Conservation (phyloP, 2,329 filamentous ascomycete species). For the Penicillium rolfsii region DNA sequence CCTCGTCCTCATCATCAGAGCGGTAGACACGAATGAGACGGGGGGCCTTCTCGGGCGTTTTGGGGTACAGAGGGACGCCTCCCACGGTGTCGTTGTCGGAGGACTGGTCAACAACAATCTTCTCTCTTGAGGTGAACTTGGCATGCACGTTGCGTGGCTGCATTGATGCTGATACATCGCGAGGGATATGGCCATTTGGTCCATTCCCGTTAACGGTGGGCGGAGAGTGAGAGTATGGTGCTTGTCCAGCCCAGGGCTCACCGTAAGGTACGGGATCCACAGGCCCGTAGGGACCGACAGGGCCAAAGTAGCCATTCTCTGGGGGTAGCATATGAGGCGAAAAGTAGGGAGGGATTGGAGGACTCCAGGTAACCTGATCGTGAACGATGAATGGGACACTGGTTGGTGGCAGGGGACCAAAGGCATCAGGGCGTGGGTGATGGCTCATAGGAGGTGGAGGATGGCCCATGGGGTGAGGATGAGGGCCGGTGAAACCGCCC, state of each 20-base stretch:
- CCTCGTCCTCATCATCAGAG: not conserved
- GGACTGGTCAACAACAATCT: not conserved
- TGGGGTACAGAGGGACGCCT: conserved; percentile 3
- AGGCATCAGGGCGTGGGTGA: not conserved
- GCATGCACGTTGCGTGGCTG: not conserved
- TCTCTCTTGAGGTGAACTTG: not conserved
- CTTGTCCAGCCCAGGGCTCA: not conserved
- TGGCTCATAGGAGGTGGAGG: not conserved
- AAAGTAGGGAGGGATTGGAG: not conserved
- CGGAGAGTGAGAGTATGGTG: not conserved
- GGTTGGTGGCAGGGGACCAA: not conserved
- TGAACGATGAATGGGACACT: conserved; percentile 12
- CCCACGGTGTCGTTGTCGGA: not conserved
- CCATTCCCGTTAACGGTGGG: not conserved
- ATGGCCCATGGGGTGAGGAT: not conserved
- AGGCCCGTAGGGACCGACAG: not conserved
- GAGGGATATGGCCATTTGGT: not conserved
- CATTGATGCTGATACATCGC: not conserved
- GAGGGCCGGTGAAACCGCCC: not conserved
- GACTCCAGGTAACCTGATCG: conserved; percentile 7
- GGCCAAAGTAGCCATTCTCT: not conserved
- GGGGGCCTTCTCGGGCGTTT: conserved; percentile 9
- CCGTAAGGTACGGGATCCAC: not conserved
- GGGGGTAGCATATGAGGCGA: not conserved
- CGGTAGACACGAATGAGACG: conserved; percentile 10